Percentiles rank a stretch among this genome's conserved stretches.
phyloP scores from a whole-genome alignment of 345 rosid genomes.

The Syzygium aromaticum region DNA sequence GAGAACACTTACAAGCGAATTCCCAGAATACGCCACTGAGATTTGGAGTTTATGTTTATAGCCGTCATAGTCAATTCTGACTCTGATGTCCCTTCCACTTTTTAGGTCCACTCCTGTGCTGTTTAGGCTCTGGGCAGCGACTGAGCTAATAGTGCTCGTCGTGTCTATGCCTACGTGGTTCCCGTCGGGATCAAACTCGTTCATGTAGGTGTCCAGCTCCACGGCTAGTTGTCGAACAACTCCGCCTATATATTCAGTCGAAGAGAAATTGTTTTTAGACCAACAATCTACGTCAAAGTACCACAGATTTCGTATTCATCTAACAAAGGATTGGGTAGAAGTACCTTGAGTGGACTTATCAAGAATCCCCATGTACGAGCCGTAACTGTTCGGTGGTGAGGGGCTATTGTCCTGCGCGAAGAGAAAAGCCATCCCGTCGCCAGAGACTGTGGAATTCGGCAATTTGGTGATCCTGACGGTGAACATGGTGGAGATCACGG shows the following conservation, averaged over 20 bases:
- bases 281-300: neutral
- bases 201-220: constrained; percentile 33
- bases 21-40: constrained; percentile 21
- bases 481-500: constrained; percentile 21
- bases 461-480: constrained; percentile 21
- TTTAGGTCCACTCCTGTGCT: constrained; percentile 21
- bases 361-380: constrained; percentile 29
- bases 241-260: constrained; percentile 4
- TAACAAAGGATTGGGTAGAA: neutral
- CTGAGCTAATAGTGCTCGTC: constrained; percentile 7
- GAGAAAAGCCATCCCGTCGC: constrained; percentile 30
- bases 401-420: constrained; percentile 11
- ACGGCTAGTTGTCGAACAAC: constrained; percentile 18
- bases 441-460: constrained; percentile 1
- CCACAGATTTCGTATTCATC: neutral
- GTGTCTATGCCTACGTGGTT: constrained; percentile 28
- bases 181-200: constrained; percentile 25
- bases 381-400: constrained; percentile 16
- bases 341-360: constrained; percentile 21
- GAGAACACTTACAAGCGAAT: constrained; percentile 11
- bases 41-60: neutral
- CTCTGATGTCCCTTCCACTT: constrained; percentile 21
- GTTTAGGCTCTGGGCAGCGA: constrained; percentile 12
- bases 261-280: neutral
- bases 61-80: constrained; percentile 14